phyloP scores from a whole-genome alignment of 2,329 filamentous ascomycete genomes.

The Acrodontium crateriforme region DNA sequence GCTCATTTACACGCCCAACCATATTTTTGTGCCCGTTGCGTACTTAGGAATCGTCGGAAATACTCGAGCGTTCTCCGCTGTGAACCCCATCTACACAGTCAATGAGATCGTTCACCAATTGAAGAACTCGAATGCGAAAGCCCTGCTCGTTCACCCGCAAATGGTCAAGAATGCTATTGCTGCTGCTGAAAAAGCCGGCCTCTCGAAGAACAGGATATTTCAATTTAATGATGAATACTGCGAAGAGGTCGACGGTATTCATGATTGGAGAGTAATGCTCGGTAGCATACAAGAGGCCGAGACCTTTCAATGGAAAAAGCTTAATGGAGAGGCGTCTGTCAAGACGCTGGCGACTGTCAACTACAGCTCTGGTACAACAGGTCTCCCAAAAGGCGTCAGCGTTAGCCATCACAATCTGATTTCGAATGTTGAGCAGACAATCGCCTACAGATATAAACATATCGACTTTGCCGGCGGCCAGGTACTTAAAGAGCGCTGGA shows the following conservation, averaged over 20 bases:
- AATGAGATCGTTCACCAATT: constrained; percentile 39
- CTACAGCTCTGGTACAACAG: constrained; percentile 76
- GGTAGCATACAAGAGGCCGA: constrained; percentile 20
- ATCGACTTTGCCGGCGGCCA: constrained; percentile 18
- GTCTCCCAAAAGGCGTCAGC: constrained; percentile 48
- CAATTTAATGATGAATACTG: constrained; percentile 12
- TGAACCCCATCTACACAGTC: constrained; percentile 37
- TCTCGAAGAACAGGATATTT: constrained; percentile 36
- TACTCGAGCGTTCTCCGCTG: constrained; percentile 41
- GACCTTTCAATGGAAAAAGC: constrained; percentile 38
- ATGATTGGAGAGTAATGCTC: constrained; percentile 21
- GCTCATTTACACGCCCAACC: constrained; percentile 41
- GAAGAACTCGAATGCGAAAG: constrained; percentile 27
- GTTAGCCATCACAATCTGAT: constrained; percentile 18
- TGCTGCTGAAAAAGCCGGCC: constrained; percentile 37
- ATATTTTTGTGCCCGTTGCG: constrained; percentile 41
- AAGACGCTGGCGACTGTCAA: constrained; percentile 48
- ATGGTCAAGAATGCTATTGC: constrained; percentile 35
- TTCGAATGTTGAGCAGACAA: constrained; percentile 32
- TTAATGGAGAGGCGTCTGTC: constrained; percentile 37
- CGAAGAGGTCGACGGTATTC: constrained; percentile 29
- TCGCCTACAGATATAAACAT: constrained; percentile 13
- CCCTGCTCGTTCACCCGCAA: constrained; percentile 32
- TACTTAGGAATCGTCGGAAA: constrained; percentile 41
- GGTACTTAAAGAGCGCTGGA: constrained; percentile 30